Evolutionary conservation across 1,284 basidiomycete species (phyloP), one percentile per base, ranked within the genome.

Genomic region (Trametes pubescens): DNA sequence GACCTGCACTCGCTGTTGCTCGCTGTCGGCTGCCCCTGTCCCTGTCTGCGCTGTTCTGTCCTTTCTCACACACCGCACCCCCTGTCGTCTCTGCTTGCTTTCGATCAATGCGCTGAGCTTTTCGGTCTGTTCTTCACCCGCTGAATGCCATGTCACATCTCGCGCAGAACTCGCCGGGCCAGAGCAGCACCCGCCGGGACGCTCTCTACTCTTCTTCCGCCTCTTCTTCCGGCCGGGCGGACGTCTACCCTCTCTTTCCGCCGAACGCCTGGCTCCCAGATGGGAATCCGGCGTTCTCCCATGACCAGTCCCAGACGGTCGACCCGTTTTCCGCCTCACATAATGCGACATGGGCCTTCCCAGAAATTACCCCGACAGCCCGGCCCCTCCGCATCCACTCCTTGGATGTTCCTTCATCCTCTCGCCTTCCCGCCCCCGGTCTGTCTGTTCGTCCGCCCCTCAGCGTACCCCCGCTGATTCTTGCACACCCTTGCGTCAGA

Each of bases 331-430:
- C 61, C 44, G 26, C 61, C 26, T 24, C 37, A 14, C n/a, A 18
- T 43, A 13, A 16, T 32, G 32, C 46, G 35, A 46, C 59, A 29
- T 61, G 59, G 59, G 11, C 59, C 52, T 61, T 55, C 46, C 35
- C 44, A 34, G 29, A 51, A n/a, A 13, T 34, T 4, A 18, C 59
- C 24, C 59, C 59, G 22, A 61, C 59, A 11, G 59, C 59, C 7
- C 55, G 59, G 43, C 64, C 64, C n/a, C 58, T 65, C 29, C 59
- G 51, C 21, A 6, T 52, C 13, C 40, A 59, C 24, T n/a, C 56
- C 21, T 16, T 51, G 16, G 21, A 61, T 51, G 51, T 59, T 37
- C 46, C 62, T 46, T 29, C 40, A 46, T 47, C 49, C 38, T 26
- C 54, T 16, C 38, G 35, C 37, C 26, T 46, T 8, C 48, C 54